A percentile compares a stretch with the other conserved stretches of the same genome.
phyloP scores from a whole-genome alignment of 1,284 basidiomycete genomes.

The Leccinum angustisporum region DNA sequence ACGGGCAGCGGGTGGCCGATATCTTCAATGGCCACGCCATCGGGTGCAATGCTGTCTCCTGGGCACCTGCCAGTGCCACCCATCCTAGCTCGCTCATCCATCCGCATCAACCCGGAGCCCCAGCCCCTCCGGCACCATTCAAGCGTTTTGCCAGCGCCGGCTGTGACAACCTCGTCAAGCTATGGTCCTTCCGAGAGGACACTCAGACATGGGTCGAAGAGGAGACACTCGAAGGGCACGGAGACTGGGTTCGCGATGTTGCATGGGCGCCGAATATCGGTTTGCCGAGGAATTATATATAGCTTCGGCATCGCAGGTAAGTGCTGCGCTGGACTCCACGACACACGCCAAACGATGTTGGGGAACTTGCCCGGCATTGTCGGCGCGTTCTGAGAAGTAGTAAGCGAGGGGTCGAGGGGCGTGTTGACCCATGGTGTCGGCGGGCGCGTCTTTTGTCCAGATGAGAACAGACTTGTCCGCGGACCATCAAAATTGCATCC shows the following conservation, averaged over 20 bases:
- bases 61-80: constrained; percentile 95
- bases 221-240: constrained; percentile 86
- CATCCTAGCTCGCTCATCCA: constrained; percentile 82
- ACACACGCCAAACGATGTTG: constrained; percentile 93
- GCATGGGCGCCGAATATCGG: constrained; percentile 98
- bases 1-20: constrained; percentile 94
- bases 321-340: constrained; percentile 64
- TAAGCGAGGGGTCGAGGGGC: constrained; percentile 74
- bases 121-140: constrained; percentile 46
- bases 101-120: constrained; percentile 47
- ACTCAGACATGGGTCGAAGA: constrained; percentile 87
- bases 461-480: constrained; percentile 89
- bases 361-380: constrained; percentile 75
- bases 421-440: constrained; percentile 87
- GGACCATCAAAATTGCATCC: background rate
- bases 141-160: constrained; percentile 95
- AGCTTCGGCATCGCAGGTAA: constrained; percentile 90
- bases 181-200: constrained; percentile 86
- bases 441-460: constrained; percentile 52
- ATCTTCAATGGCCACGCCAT: constrained; percentile 96
- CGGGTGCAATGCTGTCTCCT: constrained; percentile 96
- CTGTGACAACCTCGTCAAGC: constrained; percentile 93
- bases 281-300: constrained; percentile 91
- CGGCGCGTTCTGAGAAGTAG: constrained; percentile 27
- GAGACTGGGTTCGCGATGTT: constrained; percentile 97